These are phyloP conservation scores for Calophaca sinica DNA, from an alignment of 306 rosid species.

Conservation along the genomic window DNA sequence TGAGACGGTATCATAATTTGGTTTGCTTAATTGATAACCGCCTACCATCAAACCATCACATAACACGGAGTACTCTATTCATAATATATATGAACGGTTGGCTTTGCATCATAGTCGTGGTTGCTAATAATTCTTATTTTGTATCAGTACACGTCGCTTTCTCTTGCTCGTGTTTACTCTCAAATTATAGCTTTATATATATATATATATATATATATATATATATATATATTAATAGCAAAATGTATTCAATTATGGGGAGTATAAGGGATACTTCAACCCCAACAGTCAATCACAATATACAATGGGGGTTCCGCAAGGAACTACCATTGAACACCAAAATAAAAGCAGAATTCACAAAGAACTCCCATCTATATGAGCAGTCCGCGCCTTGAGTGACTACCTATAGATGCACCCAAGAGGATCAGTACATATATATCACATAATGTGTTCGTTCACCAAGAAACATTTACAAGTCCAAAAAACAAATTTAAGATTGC, in stretches of 20 bases:
- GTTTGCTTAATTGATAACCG: slow-evolving; percentile 10
- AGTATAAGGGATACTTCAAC: too few species aligned
- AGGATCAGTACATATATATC: too few species aligned
- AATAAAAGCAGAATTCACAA: too few species aligned
- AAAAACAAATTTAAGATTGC: slow-evolving; percentile 22
- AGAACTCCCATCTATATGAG: too few species aligned
- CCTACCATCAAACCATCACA: slow-evolving; percentile 23
- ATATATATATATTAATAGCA: too few species aligned
- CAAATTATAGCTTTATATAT: slow-evolving; percentile 13
- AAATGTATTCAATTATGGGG: too few species aligned
- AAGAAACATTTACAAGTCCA: slow-evolving; percentile 34
- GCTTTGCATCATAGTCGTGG: slow-evolving; percentile 58
- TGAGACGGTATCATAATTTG: slow-evolving; percentile 48
- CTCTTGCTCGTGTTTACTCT: slow-evolving; percentile 43
- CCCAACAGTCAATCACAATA: too few species aligned
- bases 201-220: too few species aligned
- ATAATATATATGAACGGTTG: slow-evolving; percentile 47
- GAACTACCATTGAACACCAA: too few species aligned
- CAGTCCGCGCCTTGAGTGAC: too few species aligned
- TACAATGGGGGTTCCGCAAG: too few species aligned
- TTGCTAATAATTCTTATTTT: slow-evolving; percentile 43
- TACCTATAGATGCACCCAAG: too few species aligned
- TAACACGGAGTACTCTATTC: not conserved
- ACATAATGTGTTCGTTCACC: slow-evolving; percentile 47
- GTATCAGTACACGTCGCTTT: slow-evolving; percentile 52